A percentile compares a stretch with the other conserved stretches of the same genome.
Conservation (phyloP, 23 red algal species). For the Chondrus crispus region DNA sequence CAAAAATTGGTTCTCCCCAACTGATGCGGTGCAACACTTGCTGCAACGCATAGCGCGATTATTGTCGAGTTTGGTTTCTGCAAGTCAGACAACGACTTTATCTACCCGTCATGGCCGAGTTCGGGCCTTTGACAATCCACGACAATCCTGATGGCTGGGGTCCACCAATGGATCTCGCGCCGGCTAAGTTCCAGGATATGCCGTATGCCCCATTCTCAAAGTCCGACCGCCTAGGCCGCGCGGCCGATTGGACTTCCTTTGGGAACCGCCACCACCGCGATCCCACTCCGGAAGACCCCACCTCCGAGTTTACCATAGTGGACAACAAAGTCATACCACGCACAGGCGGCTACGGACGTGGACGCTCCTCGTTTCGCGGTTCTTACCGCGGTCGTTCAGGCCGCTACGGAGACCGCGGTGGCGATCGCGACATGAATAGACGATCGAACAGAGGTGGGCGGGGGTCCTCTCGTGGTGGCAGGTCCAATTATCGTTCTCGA, state of each 20-base stretch:
- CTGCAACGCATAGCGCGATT: no score
- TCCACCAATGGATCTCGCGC: slow-evolving; percentile 91
- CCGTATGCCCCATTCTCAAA: slow-evolving; percentile 98
- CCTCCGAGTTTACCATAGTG: slow-evolving; percentile 72
- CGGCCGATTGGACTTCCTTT: slow-evolving; percentile 79
- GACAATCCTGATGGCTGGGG: slow-evolving; percentile 98
- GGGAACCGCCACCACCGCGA: slow-evolving; percentile 28
- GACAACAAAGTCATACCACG: slow-evolving; percentile 63
- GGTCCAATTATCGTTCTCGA: slow-evolving; percentile 45
- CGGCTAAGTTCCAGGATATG: slow-evolving; percentile 88
- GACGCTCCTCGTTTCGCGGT: slow-evolving; percentile 70
- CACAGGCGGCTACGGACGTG: slow-evolving; percentile 27
- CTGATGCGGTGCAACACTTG: no score
- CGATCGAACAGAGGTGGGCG: slow-evolving; percentile 11
- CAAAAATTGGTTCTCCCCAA: no score
- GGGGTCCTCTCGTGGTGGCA: neutral
- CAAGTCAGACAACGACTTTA: no score
- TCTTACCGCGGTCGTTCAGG: slow-evolving; percentile 46
- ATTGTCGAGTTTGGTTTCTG: no score
- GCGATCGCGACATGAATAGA: slow-evolving; percentile 17
- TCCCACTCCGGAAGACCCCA: slow-evolving; percentile 47
- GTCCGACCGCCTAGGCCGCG: slow-evolving; percentile 87
- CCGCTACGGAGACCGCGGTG: slow-evolving; percentile 42
- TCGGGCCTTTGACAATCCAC: slow-evolving; percentile 59
- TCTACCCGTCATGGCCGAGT: slow-evolving; percentile 40